Evolutionary conservation across 768 basidiomycete genomes (phyloP).

Genomic region (Pleurotus djamor): DNA sequence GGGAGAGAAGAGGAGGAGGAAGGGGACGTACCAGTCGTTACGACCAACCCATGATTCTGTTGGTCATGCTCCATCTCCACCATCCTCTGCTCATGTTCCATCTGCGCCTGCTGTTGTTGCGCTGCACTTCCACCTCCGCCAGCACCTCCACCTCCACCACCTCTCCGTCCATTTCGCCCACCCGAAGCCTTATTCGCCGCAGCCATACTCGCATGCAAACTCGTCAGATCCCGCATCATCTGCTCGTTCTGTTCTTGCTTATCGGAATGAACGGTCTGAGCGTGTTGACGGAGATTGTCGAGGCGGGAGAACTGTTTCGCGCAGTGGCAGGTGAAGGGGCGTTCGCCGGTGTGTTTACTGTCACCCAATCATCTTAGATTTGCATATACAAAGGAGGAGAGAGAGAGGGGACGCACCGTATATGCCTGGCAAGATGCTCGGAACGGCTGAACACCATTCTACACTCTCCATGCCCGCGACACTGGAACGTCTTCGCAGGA

Average conservation of each 20-base stretch:
- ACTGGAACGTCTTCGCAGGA: slow-evolving; percentile 93
- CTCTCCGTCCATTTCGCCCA: slow-evolving; percentile 6
- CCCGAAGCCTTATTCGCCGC: slow-evolving; percentile 41
- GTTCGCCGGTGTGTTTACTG: slow-evolving; percentile 98
- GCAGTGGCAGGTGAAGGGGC: slow-evolving; percentile 96
- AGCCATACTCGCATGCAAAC: slow-evolving; percentile 81
- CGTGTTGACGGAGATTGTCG: slow-evolving; percentile 96
- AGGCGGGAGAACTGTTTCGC: slow-evolving; percentile 93
- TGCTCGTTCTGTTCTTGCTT: slow-evolving; percentile 84
- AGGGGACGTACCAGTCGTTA: not conserved
- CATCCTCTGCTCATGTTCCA: not conserved
- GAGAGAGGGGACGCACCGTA: slow-evolving; percentile 58
- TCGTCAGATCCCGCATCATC: slow-evolving; percentile 90
- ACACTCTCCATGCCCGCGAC: slow-evolving; percentile 93
- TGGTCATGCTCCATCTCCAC: too few species aligned
- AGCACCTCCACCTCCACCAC: too few species aligned
- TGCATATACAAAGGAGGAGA: slow-evolving; percentile 5
- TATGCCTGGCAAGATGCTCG: slow-evolving; percentile 95
- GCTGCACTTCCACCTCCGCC: too few species aligned
- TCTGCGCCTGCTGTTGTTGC: not conserved
- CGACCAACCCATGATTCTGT: not conserved
- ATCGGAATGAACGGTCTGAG: slow-evolving; percentile 96
- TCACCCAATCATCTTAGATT: slow-evolving; percentile 10
- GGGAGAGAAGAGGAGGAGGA: not conserved
- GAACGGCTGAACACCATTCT: slow-evolving; percentile 95